phyloP scores from a whole-genome alignment of 2,329 filamentous ascomycete species.

The Fusarium nelsonii region DNA sequence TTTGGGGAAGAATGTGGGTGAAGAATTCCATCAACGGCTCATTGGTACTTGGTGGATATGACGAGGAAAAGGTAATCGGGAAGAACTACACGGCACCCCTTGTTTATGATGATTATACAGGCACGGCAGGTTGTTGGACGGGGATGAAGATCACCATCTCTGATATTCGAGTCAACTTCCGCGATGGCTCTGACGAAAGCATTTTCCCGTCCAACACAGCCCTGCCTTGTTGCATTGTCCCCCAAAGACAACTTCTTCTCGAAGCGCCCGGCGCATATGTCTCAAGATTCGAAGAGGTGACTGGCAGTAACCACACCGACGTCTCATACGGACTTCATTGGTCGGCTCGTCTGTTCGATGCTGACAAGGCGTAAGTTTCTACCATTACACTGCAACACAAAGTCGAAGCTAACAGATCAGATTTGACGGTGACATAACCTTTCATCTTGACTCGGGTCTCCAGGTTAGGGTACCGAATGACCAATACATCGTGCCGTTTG shows the following conservation, averaged over 20 bases:
- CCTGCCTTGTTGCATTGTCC: constrained; percentile 48
- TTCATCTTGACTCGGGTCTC: constrained; percentile 46
- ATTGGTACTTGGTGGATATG: constrained; percentile 52
- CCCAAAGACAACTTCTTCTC: constrained; percentile 50
- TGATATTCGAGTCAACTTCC: constrained; percentile 46
- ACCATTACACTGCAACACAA: neutral
- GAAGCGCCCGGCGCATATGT: constrained; percentile 43
- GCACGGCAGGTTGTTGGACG: constrained; percentile 35
- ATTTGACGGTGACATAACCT: constrained; percentile 50
- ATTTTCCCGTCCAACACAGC: constrained; percentile 46
- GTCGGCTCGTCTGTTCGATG: constrained; percentile 37
- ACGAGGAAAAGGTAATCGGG: constrained; percentile 49
- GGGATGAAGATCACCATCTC: constrained; percentile 40
- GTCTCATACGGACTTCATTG: constrained; percentile 33
- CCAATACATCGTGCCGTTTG: constrained; percentile 48
- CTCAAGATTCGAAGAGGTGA: constrained; percentile 39
- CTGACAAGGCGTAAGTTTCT: constrained; percentile 29
- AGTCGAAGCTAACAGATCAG: constrained; percentile 14
- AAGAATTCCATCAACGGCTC: constrained; percentile 47
- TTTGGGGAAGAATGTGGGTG: constrained; percentile 53
- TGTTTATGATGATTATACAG: constrained; percentile 35
- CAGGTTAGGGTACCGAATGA: constrained; percentile 49
- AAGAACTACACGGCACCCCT: constrained; percentile 47
- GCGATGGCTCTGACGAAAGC: constrained; percentile 45
- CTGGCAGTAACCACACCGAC: constrained; percentile 19